Evolutionary conservation across 345 rosid species (phyloP), one percentile per base, ranked within the genome.

Genomic region (Eucalyptus coolabah): DNA sequence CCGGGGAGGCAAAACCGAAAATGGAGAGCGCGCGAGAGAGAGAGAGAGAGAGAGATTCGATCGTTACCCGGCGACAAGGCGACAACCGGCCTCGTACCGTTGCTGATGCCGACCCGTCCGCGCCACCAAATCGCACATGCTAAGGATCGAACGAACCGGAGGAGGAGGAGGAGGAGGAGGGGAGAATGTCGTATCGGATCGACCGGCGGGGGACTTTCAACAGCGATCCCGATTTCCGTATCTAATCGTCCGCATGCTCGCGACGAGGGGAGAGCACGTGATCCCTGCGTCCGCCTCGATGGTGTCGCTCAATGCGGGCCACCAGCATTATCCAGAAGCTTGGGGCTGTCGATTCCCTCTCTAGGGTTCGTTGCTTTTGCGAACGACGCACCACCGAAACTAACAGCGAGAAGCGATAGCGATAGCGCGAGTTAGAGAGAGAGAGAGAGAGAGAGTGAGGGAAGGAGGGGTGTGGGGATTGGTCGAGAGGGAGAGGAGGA

Each of bases 71-170:
- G 99, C 98, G 50, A 97, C 96, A 93, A 97, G 99, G 92, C 99
- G 99, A 86, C 95, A 95, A 59, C 99, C 98, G 90, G 92, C 95
- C 91, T 95, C 96, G 90, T 98, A 96, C 11, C 98, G 97, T 90
- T 98, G 99, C 92, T 95, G 99, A 93, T 94, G 99, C 92, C 99
- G 98, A 94, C 99, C 99, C 85, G 98, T 98, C 86, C 99, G 97
- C 93, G 98, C 99, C 88, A 95, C 99, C 94, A 96, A 96, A 91
- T 95, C 98, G 93, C 96, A 94, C 99, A 95, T 97, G 91, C 92
- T 90, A 93, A 92, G 65, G 67, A 77, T 40, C 67, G 60, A 34
- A 54, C 88, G 47, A 87, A 87, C 47, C 28, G 40, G 47, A 23
- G n/a, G 59, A 87, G 44, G 13, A 53, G 13, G 44, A 18, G 28